Base-by-base conservation (phyloP, 2,329 filamentous ascomycete genomes). In the Hymenoscyphus scutula region DNA sequence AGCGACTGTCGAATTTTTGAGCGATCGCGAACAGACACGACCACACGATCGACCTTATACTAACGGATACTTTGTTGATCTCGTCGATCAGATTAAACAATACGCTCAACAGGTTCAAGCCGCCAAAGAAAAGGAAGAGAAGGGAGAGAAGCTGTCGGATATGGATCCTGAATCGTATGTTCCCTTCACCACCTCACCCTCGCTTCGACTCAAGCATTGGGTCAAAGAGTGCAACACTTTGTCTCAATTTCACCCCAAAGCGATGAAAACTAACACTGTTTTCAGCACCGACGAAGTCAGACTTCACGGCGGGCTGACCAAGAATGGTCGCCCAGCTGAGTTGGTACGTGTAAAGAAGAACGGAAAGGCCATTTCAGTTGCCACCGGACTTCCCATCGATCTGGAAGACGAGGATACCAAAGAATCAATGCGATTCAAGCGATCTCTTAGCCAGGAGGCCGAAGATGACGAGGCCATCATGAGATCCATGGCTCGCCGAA, bases 41-140 rank as follows among this genome's bases (percentile, higher is more conserved):
- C 89, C 91, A 64, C 82, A 86, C 77, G 94, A 98, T 77, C 88
- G 90, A 72, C 92, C 92, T 69, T 98, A 97, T 82, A 95, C 89
- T 83, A 92, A 90, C 84, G 91, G 91, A 75, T 98, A 98, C 79
- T 97, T 97, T 76, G 89, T 97, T 79, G 94, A 98, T 80, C 87
- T 98, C 65, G 89, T 96, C 76, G 91, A 96, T 76, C 93, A 97
- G 84, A 92, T 97, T 71, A 86, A 88, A 75, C 86, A 91, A 75
- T 96, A 97, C 85, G 93, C 92, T 65, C 85, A 88, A 72, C 90
- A 95, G 75, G 87, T 97, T 72, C 88, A 89, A 67, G 87, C 88
- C 69, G 85, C 88, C 68, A 88, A 91, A 73, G 84, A 89, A 72
- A 87, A 86, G 72, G 81, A 84, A 73, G 81, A 81, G 65, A 81